Conservation (phyloP, 2,329 filamentous ascomycete species). For the Fusarium algeriense region DNA sequence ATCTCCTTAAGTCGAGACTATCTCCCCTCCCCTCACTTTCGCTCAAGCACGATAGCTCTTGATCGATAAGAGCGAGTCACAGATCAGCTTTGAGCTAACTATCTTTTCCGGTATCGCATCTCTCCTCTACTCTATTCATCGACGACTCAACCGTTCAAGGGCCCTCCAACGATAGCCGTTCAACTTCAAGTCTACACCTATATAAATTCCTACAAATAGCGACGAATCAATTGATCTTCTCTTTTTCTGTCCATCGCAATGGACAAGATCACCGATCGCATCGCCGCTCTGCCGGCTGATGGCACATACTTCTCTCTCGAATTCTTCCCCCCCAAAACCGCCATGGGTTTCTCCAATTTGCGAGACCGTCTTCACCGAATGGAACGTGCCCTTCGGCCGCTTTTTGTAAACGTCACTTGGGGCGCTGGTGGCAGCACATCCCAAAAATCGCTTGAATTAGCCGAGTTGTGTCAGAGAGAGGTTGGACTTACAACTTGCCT, state of each 20-base stretch:
- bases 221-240: background rate
- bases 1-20: conserved; percentile 32
- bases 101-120: conserved; percentile 14
- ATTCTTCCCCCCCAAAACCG: conserved; percentile 98
- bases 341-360: conserved; percentile 94
- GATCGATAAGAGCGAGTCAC: conserved; percentile 18
- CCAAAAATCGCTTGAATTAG: conserved; percentile 90
- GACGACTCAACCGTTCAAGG: background rate
- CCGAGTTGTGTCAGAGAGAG: conserved; percentile 94
- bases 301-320: conserved; percentile 94
- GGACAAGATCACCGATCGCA: conserved; percentile 96
- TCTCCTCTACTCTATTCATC: background rate
- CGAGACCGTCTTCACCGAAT: conserved; percentile 94
- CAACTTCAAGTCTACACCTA: background rate
- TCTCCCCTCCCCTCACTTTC: background rate
- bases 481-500: conserved; percentile 93
- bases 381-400: conserved; percentile 87
- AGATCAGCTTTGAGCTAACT: background rate
- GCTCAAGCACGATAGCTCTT: conserved; percentile 7
- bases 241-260: conserved; percentile 56
- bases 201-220: background rate
- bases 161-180: conserved; percentile 35
- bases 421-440: conserved; percentile 94
- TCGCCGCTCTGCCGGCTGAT: conserved; percentile 86
- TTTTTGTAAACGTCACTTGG: conserved; percentile 99